Conservation (phyloP, 305 asterid species). For the Withania somnifera region DNA sequence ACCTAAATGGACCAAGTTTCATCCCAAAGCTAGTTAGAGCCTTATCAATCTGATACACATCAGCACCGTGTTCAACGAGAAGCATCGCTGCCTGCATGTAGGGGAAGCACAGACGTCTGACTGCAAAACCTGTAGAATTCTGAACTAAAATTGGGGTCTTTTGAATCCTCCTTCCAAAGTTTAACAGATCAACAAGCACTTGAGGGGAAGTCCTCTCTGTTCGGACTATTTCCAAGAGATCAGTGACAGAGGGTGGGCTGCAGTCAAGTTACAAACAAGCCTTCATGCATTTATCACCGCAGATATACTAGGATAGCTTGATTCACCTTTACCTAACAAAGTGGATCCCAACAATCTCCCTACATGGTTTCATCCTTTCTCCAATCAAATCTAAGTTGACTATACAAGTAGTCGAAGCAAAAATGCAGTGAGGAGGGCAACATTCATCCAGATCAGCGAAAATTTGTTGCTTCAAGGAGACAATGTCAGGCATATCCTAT, state of each 20-base stretch:
- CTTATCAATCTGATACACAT: constrained; percentile 65
- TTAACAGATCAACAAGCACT: constrained; percentile 65
- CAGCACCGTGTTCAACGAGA: constrained; percentile 79
- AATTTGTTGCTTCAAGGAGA: constrained; percentile 79
- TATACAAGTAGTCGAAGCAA: constrained; percentile 82
- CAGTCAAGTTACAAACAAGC: constrained; percentile 5
- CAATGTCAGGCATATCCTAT: constrained; percentile 91
- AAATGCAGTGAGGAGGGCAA: constrained; percentile 89
- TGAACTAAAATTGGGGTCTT: constrained; percentile 93
- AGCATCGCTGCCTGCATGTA: constrained; percentile 87
- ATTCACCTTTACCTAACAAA: constrained; percentile 63
- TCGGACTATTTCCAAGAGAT: constrained; percentile 87
- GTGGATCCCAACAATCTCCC: constrained; percentile 90
- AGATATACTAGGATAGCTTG: background rate
- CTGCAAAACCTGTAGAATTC: constrained; percentile 95
- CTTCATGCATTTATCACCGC: background rate
- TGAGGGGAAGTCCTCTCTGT: constrained; percentile 81
- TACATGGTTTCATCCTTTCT: constrained; percentile 63
- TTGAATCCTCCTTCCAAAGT: constrained; percentile 81
- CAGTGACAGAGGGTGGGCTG: constrained; percentile 97
- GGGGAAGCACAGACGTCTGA: constrained; percentile 86
- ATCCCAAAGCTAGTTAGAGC: constrained; percentile 79
- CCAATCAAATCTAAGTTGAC: constrained; percentile 78
- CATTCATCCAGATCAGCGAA: constrained; percentile 75
- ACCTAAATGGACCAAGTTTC: constrained; percentile 99